phyloP scores from a whole-genome alignment of 495 filamentous ascomycete genomes.

The Chaetomium cochliodes region DNA sequence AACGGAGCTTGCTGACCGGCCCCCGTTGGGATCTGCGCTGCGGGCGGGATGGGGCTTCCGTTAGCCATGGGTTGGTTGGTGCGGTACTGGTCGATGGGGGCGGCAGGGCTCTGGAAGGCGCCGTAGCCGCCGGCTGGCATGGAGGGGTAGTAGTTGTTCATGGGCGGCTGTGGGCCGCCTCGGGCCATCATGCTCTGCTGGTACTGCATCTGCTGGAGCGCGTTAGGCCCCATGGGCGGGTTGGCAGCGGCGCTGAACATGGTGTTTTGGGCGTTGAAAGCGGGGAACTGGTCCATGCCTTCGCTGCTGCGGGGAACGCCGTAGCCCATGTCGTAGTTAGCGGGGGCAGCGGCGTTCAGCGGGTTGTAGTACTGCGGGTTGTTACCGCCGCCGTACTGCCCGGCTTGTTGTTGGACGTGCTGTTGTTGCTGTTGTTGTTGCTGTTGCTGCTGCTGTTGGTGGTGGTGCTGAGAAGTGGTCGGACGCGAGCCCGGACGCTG shows the following conservation, averaged over 20 bases:
- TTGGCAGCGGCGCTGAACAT: slow-evolving; percentile 51
- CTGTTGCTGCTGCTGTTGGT: slow-evolving; percentile 35
- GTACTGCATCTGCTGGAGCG: slow-evolving; percentile 56
- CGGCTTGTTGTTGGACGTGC: slow-evolving; percentile 33
- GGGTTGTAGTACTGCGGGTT: slow-evolving; percentile 47
- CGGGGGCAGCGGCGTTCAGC: slow-evolving; percentile 33
- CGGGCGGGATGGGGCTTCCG: slow-evolving; percentile 49
- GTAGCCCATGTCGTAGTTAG: slow-evolving; percentile 50
- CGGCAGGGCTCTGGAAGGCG: slow-evolving; percentile 46
- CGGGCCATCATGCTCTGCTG: slow-evolving; percentile 58
- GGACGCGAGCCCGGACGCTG: slow-evolving; percentile 56
- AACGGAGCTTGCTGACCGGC: slow-evolving; percentile 26
- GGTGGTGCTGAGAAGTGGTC: slow-evolving; percentile 39
- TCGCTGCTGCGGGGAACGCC: slow-evolving; percentile 56
- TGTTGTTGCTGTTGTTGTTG: slow-evolving; percentile 29
- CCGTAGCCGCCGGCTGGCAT: slow-evolving; percentile 50
- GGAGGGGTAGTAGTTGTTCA: slow-evolving; percentile 52
- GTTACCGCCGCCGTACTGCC: slow-evolving; percentile 27
- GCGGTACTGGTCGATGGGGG: slow-evolving; percentile 51
- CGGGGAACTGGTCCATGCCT: slow-evolving; percentile 57
- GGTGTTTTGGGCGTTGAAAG: slow-evolving; percentile 48
- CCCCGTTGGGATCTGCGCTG: slow-evolving; percentile 30
- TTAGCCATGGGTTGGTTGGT: slow-evolving; percentile 41
- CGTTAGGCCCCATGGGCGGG: slow-evolving; percentile 50
- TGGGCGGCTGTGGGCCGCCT: slow-evolving; percentile 41